Base-by-base conservation (phyloP, 176 grass and related monocot genomes). In the Rhipidocladum racemiflorum region DNA sequence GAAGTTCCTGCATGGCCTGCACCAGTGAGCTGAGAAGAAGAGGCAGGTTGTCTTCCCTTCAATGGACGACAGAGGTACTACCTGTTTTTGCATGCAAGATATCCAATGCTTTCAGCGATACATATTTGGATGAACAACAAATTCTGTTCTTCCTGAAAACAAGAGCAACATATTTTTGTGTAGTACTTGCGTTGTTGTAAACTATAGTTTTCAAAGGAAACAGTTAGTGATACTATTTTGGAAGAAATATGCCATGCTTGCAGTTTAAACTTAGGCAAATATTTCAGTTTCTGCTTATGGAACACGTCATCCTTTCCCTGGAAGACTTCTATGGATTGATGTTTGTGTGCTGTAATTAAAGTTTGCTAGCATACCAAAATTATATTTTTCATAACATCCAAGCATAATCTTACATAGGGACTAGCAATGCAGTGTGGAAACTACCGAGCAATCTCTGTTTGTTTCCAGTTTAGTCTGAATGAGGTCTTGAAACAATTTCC, bases 11-110 rank as follows among this genome's bases (percentile, higher is more conserved):
- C 89, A 91, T 76, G 89, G 85, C 62, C 75, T 56, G 53, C 75
- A 91, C 89, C 89, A 91, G 18, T 87, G 77, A 63, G 85, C 89
- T 23, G 89, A 87, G 85, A 87, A 91, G 81, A 87, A 71, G 72
- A 91, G 76, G 62, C 81, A 87, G 49, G 18, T 67, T 39, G 17
- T 84, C 85, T 85, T 91, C 45, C 71, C 85, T 64, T 91, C 53
- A 21, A 87, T 71, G 81, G 81, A 81, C 15, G 89, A 76, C 29
- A 91, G 39, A 32, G 81, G 81, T 66, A 87, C 63, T 60, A 64
- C 63, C 82, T 84, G 50, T 23, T 68, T 68, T 53, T 61, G 46
- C 18, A 81, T 11, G 0, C 23, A 81, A 61, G 44, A 66, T 21
- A n/a, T 14, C 10, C 16, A 57, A 36, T 60, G 21, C 51, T 40